phyloP scores from a whole-genome alignment of 139 green algal species.

The Chloropicon primus region DNA sequence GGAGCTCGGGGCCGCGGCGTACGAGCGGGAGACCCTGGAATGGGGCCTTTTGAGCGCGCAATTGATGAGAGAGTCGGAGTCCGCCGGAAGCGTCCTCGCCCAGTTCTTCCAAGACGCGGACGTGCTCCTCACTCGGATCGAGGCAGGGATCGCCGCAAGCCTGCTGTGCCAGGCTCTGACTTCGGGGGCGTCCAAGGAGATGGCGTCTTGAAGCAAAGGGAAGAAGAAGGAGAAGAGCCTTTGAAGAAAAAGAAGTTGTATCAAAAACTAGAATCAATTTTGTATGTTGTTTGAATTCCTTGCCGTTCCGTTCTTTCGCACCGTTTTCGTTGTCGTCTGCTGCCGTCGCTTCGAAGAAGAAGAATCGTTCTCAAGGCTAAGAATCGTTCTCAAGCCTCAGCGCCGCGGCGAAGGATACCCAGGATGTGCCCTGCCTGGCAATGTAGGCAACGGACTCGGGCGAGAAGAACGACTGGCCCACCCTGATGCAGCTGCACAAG shows the following conservation, averaged over 20 bases:
- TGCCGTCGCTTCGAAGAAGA: too few relatives aligned
- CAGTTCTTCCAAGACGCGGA: neutral
- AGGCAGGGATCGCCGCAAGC: neutral
- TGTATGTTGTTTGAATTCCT: neutral
- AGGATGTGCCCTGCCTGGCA: neutral
- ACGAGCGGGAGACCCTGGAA: neutral
- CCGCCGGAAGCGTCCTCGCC: neutral
- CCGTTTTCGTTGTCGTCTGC: too few relatives aligned
- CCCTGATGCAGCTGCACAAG: neutral
- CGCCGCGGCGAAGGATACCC: neutral
- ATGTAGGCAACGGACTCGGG: neutral
- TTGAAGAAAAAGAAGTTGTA: too few relatives aligned
- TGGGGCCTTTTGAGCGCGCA: neutral
- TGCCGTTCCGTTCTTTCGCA: too few relatives aligned
- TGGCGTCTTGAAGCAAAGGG: neutral
- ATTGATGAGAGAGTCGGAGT: neutral
- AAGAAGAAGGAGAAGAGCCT: too few relatives aligned
- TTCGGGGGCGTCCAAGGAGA: neutral
- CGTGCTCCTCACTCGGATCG: neutral
- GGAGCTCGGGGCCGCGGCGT: neutral
- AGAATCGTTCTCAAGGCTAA: too few relatives aligned
- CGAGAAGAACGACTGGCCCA: neutral
- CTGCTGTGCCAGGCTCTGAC: neutral
- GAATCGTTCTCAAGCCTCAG: neutral
- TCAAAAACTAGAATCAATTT: neutral